Evolutionary conservation across 1,139 yeast genomes (phyloP).

Genomic region (Yamadazyma pseudoaaseri): DNA sequence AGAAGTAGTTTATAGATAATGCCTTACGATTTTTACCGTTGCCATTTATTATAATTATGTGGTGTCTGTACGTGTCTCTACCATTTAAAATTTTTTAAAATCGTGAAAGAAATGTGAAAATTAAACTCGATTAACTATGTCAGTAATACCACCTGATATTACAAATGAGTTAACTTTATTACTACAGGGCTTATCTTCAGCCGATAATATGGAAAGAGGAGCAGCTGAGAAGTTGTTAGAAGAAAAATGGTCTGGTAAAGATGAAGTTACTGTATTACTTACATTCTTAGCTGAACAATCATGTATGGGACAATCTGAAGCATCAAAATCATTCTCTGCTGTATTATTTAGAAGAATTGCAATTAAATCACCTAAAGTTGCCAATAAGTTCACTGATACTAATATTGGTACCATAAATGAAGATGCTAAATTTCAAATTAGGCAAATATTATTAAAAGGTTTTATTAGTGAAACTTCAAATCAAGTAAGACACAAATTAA

Average conservation of each 20-base stretch:
- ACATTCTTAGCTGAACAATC: slow-evolving; percentile 84
- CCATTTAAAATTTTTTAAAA: slow-evolving; percentile 7
- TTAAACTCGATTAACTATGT: slow-evolving; percentile 30
- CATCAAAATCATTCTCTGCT: slow-evolving; percentile 68
- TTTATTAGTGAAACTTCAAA: slow-evolving; percentile 62
- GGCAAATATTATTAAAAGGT: slow-evolving; percentile 68
- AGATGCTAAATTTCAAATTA: slow-evolving; percentile 60
- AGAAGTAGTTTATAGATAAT: slow-evolving; percentile 44
- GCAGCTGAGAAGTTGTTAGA: slow-evolving; percentile 77
- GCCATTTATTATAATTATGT: too few relatives aligned
- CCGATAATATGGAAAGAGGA: slow-evolving; percentile 72
- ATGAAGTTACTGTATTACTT: slow-evolving; percentile 65
- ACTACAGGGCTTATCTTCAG: slow-evolving; percentile 67
- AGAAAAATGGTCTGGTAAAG: slow-evolving; percentile 68
- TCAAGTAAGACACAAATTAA: slow-evolving; percentile 82
- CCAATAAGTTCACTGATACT: slow-evolving; percentile 66
- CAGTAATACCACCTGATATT: slow-evolving; percentile 63
- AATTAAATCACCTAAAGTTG: slow-evolving; percentile 67
- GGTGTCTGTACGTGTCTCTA: slow-evolving; percentile 4
- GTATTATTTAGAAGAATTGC: slow-evolving; percentile 88
- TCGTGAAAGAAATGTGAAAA: slow-evolving; percentile 2
- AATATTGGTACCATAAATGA: slow-evolving; percentile 70
- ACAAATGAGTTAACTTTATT: slow-evolving; percentile 56
- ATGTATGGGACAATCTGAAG: slow-evolving; percentile 53
- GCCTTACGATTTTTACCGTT: too few relatives aligned